Conservation (phyloP, 1,139 yeast species). For the Eremothecium gossypii region DNA sequence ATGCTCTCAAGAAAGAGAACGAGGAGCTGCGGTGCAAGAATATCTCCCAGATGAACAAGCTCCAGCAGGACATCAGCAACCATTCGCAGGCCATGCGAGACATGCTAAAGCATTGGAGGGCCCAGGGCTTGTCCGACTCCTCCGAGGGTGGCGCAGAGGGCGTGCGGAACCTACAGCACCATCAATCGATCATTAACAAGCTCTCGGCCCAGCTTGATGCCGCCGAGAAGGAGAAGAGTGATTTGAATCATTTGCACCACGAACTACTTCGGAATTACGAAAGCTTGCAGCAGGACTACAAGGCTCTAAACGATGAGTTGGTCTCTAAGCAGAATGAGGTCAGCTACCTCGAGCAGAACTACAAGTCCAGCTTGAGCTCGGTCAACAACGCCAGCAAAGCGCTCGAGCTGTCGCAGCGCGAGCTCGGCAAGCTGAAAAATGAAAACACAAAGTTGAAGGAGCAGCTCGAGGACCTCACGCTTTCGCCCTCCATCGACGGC, state of each 20-base stretch:
- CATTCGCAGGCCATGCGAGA: conserved; percentile 18
- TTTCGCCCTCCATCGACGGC: conserved; percentile 32
- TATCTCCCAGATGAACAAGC: conserved; percentile 8
- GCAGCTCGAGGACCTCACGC: conserved; percentile 6
- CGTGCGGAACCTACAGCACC: conserved; percentile 9
- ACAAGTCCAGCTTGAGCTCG: conserved; percentile 61
- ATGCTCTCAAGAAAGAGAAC: conserved; percentile 39
- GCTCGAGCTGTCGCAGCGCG: conserved; percentile 61
- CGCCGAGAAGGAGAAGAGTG: conserved; percentile 17
- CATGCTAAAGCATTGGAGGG: conserved; percentile 16
- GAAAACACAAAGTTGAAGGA: conserved; percentile 42
- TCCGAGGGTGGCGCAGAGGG: background rate
- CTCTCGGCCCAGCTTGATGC: conserved; percentile 21
- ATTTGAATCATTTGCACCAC: conserved; percentile 16
- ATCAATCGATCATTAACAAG: conserved; percentile 18
- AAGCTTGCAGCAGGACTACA: conserved; percentile 12
- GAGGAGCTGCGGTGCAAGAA: conserved; percentile 31
- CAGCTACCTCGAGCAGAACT: conserved; percentile 43
- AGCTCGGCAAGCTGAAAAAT: conserved; percentile 51
- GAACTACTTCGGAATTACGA: conserved; percentile 10
- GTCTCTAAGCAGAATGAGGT: conserved; percentile 25
- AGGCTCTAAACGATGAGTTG: conserved; percentile 15
- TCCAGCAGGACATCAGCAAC: conserved; percentile 11
- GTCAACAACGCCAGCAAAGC: conserved; percentile 72
- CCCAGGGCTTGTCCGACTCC: conserved; percentile 1